Evolutionary conservation across 306 rosid species (phyloP), one percentile per base, ranked within the genome.

Genomic region (Dryas octopetala): DNA sequence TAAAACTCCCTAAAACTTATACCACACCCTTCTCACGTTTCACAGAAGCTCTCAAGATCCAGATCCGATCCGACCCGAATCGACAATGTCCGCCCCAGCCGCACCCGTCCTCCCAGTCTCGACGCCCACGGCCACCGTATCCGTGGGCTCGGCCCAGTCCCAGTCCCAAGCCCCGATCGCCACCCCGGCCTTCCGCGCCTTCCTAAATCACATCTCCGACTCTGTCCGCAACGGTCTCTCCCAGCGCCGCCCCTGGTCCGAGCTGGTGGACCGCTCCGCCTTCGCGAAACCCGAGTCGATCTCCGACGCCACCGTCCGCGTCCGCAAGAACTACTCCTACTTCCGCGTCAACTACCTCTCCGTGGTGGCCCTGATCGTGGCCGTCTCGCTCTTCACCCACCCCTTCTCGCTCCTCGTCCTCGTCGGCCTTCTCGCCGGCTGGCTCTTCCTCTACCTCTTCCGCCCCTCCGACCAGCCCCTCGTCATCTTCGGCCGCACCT

Each of bases 391-490:
- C 62, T 50, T 95, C 23, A 81, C 97, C 0, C 80, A 92, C 52
- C 99, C 99, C 0, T 66, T 91, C 58, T 95, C 99, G 0, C 86
- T 89, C 38, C 16, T 92, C 17, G 80, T 85, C 44, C 89, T 95
- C 54, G 8, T 84, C 4, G 93, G 93, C 7, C 89, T 95, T 51
- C 85, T 92, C 68, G 84, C 87, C n/a, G 79, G 89, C 2, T 95
- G 97, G 99, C 81, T 92, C 66, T 95, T 95, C 83, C 97, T 95
- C 51, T 92, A 95, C 86, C 89, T 92, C 71, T 89, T 95, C 89
- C 97, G 99, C 11, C 96, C 99, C 9, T 47, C 99, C 15, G 99
- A 92, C 60, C 99, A 93, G 78, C 97, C 99, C 6, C 86, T 95
- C 12, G 91, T 95, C 65, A 47, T 95, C 23, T 74, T 95, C 32